A percentile compares a stretch with the other conserved stretches of the same genome.
Evolutionary conservation across 208 protist genomes (phyloP).

Genomic region (Porcisia deanei): DNA sequence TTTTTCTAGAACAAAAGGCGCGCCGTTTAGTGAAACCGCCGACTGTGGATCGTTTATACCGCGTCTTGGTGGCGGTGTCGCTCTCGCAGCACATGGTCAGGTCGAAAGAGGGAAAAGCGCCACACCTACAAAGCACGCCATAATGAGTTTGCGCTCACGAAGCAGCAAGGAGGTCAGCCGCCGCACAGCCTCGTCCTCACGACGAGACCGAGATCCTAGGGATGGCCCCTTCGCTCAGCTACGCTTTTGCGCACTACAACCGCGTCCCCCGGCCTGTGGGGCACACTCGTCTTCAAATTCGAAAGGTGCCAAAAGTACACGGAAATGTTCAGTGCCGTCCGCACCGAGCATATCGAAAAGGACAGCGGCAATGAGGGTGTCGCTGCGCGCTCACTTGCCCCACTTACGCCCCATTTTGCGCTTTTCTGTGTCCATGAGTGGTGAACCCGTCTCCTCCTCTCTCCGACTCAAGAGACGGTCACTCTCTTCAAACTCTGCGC

Average conservation of each 20-base stretch:
- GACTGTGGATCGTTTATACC: neutral
- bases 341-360: slow-evolving; percentile 12
- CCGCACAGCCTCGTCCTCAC: slow-evolving; percentile 2
- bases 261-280: neutral
- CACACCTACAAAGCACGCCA: neutral
- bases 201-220: slow-evolving; percentile 5
- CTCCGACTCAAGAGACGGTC: slow-evolving; percentile 9
- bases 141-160: slow-evolving; percentile 10
- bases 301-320: slow-evolving; percentile 1
- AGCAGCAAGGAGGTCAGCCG: slow-evolving; percentile 6
- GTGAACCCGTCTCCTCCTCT: neutral
- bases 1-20: neutral
- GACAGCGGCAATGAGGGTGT: slow-evolving; percentile 14
- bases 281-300: neutral
- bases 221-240: neutral
- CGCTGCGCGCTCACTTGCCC: slow-evolving; percentile 28
- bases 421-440: neutral
- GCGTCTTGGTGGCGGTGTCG: neutral
- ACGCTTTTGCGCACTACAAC: slow-evolving; percentile 3
- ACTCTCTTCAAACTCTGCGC: slow-evolving; percentile 12
- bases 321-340: neutral
- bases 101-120: neutral
- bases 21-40: neutral
- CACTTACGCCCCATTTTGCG: slow-evolving; percentile 18
- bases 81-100: neutral